Evolutionary conservation across 306 rosid genomes (phyloP), one percentile per base, ranked within the genome.

Genomic region (Senna siamea): DNA sequence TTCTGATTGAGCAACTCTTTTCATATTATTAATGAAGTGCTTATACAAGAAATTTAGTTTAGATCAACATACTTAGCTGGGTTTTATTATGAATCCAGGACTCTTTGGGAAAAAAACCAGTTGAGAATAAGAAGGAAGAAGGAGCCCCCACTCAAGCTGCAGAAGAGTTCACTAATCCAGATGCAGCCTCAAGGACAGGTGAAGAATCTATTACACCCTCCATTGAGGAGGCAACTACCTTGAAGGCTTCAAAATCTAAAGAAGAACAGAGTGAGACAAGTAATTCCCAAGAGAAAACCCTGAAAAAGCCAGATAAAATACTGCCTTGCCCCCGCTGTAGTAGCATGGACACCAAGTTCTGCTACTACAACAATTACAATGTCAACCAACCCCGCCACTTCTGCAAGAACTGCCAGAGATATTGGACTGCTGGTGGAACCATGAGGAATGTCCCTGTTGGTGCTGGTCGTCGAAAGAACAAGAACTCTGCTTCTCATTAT

Each of bases 391-490:
- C 98, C 4, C 98, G 98, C 5, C 94, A 92, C 77, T 90, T 92
- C 74, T 92, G 97, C 79, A 92, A 92, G 87, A 89, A 86, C 58
- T 92, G 97, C 64, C 97, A 89, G 69, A 86, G 97, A 67, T 92
- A 92, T 73, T 92, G 97, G 97, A 92, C 97, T 4, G 92, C 96
- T 26, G 97, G 97, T n/a, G 97, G 97, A 30, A 81, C 89, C 43
- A 89, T 89, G 93, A 86, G 97, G 80, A 89, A 89, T 28, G 93
- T 92, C 7, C 93, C 92, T 1, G 90, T 92, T 2, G 97, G 96
- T 9, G 93, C 97, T 56, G 97, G 97, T 74, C 96, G 97, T 1
- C 83, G 97, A 26, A 92, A 88, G 86, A 89, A 89, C 87, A 92
- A 92, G 74, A 89, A 48, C 65, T 62, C 85, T 1, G 44, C 81